phyloP scores from a whole-genome alignment of 495 filamentous ascomycete species.

The Penicillium cataractarum region DNA sequence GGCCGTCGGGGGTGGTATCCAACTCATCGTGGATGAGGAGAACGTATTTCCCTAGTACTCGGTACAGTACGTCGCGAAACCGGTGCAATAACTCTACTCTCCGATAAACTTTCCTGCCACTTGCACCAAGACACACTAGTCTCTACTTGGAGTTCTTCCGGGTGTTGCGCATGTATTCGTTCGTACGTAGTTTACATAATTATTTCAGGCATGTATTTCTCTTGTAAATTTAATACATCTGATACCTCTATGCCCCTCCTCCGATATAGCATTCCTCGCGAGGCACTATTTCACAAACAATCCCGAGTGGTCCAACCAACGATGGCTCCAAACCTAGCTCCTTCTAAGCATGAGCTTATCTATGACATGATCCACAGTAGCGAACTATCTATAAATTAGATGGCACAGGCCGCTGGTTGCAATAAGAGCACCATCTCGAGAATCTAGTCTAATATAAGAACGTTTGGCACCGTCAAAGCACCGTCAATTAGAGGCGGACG shows the following conservation, averaged over 20 bases:
- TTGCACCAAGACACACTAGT: no score
- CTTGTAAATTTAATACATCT: neutral
- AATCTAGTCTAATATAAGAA: constrained; percentile 33
- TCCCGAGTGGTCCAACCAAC: constrained; percentile 8
- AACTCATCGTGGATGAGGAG: neutral
- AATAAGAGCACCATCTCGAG: constrained; percentile 27
- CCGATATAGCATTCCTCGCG: no score
- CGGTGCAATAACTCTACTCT: no score
- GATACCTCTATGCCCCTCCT: no score
- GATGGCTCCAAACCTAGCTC: no score
- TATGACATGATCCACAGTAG: no score
- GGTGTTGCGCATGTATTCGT: neutral
- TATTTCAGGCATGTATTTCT: neutral
- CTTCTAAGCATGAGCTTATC: no score
- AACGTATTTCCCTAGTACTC: no score
- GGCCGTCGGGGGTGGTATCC: neutral
- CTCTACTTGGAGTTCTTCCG: no score
- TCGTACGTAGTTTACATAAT: constrained; percentile 1
- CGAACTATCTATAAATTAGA: constrained; percentile 21
- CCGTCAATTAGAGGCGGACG: constrained; percentile 28
- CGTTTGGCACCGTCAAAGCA: constrained; percentile 33
- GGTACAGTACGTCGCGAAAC: no score
- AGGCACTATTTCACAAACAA: constrained; percentile 7
- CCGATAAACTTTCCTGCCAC: no score
- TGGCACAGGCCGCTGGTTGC: constrained; percentile 22